phyloP scores from a whole-genome alignment of 345 rosid species.

The Reutealis trisperma region DNA sequence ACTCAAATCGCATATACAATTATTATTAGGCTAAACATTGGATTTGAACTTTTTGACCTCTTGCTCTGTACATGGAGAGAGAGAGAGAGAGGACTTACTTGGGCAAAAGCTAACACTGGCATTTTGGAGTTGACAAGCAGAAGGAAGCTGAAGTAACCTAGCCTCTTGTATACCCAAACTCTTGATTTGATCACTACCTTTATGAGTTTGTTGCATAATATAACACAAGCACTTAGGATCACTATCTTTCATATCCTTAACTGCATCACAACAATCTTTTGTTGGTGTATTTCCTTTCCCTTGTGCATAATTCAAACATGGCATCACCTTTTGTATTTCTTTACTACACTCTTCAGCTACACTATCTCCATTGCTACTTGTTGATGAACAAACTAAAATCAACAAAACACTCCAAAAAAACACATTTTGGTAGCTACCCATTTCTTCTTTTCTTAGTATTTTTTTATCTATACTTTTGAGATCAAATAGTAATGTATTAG shows the following conservation, averaged over 20 bases:
- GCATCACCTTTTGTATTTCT: constrained; percentile 55
- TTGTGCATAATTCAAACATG: constrained; percentile 62
- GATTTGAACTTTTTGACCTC: too few species aligned
- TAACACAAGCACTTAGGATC: constrained; percentile 83
- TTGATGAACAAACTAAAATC: neutral
- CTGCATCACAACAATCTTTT: constrained; percentile 64
- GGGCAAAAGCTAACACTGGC: constrained; percentile 68
- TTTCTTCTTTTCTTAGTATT: neutral
- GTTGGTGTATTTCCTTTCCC: constrained; percentile 58
- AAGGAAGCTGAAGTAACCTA: constrained; percentile 74
- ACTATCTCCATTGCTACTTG: constrained; percentile 7
- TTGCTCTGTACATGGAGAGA: neutral
- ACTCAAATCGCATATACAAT: too few species aligned
- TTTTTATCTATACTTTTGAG: too few species aligned
- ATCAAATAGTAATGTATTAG: neutral
- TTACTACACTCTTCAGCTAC: constrained; percentile 35
- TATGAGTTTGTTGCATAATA: constrained; percentile 58
- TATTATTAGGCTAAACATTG: too few species aligned
- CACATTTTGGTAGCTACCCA: neutral
- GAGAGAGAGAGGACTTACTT: constrained; percentile 37
- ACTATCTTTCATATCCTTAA: constrained; percentile 45
- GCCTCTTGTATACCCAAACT: constrained; percentile 66
- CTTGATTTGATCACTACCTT: constrained; percentile 52
- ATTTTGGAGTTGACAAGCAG: constrained; percentile 70
- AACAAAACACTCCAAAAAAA: neutral